Evolutionary conservation across 2,329 filamentous ascomycete species (phyloP).

Genomic region (Neofusicoccum ribis): DNA sequence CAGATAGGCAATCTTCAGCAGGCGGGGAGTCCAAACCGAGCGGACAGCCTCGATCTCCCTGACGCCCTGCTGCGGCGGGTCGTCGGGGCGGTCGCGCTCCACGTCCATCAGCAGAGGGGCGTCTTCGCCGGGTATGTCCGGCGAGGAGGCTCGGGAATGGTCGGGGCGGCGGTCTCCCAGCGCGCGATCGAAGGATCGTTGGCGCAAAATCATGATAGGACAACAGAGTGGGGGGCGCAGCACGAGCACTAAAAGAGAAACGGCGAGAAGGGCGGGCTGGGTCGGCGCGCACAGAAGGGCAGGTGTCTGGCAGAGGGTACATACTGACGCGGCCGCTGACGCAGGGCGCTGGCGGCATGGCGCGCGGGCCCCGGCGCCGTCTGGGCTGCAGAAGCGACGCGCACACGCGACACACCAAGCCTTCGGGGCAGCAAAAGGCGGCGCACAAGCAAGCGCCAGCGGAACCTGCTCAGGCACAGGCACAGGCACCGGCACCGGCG

Average conservation of each 20-base stretch:
- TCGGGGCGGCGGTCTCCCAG: neutral
- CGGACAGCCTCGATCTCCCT: constrained; percentile 45
- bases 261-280: neutral
- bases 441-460: no score
- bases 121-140: constrained; percentile 13
- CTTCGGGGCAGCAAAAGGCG: neutral
- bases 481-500: neutral
- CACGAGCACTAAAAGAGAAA: neutral
- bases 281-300: no score
- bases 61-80: constrained; percentile 40
- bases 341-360: neutral
- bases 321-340: neutral
- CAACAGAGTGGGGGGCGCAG: neutral
- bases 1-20: constrained; percentile 42
- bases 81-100: constrained; percentile 22
- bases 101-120: neutral
- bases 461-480: no score
- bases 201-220: constrained; percentile 7
- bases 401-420: no score
- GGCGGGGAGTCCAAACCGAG: constrained; percentile 40
- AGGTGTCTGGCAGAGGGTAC: neutral
- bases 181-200: neutral
- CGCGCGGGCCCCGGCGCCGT: no score
- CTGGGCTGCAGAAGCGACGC: no score
- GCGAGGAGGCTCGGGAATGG: neutral